Conservation (phyloP, 2,329 filamentous ascomycete species). For the Aureobasidium lini region DNA sequence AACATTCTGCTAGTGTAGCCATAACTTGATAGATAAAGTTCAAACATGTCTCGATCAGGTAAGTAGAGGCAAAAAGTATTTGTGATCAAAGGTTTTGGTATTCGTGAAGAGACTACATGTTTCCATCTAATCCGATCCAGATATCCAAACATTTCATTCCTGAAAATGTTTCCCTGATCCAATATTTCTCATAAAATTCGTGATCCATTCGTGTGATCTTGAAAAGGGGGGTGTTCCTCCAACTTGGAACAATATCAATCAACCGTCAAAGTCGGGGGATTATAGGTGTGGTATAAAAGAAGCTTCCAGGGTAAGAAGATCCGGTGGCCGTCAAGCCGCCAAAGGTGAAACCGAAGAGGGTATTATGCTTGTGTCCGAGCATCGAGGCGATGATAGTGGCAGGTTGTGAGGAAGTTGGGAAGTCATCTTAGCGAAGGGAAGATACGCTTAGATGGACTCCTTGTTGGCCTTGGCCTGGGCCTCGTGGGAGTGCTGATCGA, state of each 20-base stretch:
- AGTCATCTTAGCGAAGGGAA: neutral
- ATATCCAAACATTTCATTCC: neutral
- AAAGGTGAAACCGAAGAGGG: neutral
- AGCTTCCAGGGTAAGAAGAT: neutral
- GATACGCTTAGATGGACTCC: conserved; percentile 26
- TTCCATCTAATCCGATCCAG: neutral
- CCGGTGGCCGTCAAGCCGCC: neutral
- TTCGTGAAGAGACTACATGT: neutral
- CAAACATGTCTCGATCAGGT: too few relatives aligned
- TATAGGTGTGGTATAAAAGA: neutral
- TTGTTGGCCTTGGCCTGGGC: conserved; percentile 43
- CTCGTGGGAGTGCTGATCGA: conserved; percentile 46
- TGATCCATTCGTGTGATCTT: neutral
- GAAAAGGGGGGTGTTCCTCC: neutral
- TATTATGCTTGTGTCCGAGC: neutral
- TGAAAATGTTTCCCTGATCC: neutral
- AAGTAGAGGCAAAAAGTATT: neutral
- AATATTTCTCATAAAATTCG: conserved; percentile 6
- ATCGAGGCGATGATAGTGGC: neutral
- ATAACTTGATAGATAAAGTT: too few relatives aligned
- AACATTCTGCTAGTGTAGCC: too few relatives aligned
- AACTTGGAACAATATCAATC: neutral
- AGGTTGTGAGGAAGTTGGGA: neutral
- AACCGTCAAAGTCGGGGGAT: neutral
- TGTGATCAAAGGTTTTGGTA: neutral